phyloP scores from a whole-genome alignment of 257 asterid genomes.

The Schizonepeta tenuifolia region DNA sequence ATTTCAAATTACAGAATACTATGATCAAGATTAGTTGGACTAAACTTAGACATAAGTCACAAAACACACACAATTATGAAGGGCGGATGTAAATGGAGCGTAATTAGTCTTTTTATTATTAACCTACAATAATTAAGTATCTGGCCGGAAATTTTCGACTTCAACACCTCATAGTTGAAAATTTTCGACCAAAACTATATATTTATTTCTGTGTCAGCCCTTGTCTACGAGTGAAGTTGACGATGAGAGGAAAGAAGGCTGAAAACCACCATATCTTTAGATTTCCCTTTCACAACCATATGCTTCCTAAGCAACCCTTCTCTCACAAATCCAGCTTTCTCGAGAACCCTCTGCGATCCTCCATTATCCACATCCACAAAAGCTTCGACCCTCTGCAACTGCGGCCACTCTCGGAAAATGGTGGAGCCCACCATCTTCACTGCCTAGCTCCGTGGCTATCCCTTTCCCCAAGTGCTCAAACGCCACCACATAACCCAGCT shows the following conservation, averaged over 20 bases:
- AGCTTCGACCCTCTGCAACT: constrained; percentile 53
- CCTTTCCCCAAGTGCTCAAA: constrained; percentile 60
- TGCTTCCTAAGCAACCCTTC: constrained; percentile 54
- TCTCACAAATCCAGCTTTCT: constrained; percentile 49
- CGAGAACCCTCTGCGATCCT: constrained; percentile 59
- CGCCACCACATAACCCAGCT: constrained; percentile 55
- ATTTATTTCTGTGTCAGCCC: no score
- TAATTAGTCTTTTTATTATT: no score
- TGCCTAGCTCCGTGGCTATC: constrained; percentile 47
- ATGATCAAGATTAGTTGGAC: no score
- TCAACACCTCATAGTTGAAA: no score
- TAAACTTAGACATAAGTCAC: no score
- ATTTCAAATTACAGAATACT: no score
- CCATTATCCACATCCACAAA: constrained; percentile 45
- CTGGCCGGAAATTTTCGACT: no score
- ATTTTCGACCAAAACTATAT: no score
- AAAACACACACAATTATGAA: no score
- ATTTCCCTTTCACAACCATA: neutral
- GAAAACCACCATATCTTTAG: constrained; percentile 39
- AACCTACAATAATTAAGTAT: no score
- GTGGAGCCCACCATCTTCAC: constrained; percentile 41
- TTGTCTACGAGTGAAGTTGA: neutral
- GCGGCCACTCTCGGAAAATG: constrained; percentile 47
- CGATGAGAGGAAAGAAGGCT: constrained; percentile 41
- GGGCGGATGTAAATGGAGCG: no score